Evolutionary conservation across 176 grass and related monocot species (phyloP).

Genomic region (Oryza meyeriana): DNA sequence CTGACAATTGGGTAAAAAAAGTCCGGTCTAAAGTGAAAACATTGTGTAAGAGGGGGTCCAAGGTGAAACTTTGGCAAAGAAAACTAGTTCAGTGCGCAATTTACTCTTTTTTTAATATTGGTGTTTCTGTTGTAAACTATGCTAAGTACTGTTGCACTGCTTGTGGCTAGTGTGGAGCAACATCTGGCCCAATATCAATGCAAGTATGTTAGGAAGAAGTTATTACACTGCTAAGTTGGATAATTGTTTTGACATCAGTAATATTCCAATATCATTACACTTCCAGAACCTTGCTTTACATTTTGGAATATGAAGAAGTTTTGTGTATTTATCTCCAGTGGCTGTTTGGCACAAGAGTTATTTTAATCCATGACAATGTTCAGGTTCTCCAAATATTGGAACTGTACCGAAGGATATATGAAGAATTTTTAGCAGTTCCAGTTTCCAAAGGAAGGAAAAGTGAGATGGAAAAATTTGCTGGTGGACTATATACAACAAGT

Average conservation of each 20-base stretch:
- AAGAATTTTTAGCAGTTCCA: constrained; percentile 95
- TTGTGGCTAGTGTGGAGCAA: constrained; percentile 1
- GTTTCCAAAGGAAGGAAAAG: constrained; percentile 91
- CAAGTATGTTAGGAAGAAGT: neutral
- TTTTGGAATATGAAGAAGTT: neutral
- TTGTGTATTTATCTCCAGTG: neutral
- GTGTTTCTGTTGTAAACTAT: neutral
- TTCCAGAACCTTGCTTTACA: neutral
- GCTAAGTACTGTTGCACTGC: neutral
- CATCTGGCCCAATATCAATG: neutral
- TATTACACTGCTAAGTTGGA: neutral
- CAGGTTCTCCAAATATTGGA: constrained; percentile 98
- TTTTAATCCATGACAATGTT: constrained; percentile 23
- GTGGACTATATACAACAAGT: constrained; percentile 89
- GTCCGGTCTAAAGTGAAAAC: too few species aligned
- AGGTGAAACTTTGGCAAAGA: too few species aligned
- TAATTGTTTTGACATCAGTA: neutral
- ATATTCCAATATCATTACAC: neutral
- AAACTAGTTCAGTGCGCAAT: too few species aligned
- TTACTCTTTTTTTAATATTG: neutral
- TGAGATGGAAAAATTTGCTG: constrained; percentile 96
- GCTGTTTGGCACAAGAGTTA: neutral
- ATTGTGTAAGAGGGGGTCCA: too few species aligned
- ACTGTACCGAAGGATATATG: constrained; percentile 87
- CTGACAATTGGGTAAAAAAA: too few species aligned